A percentile compares a stretch with the other conserved stretches of the same genome.
These are phyloP conservation scores for Fraxinus dipetala DNA, from an alignment of 305 asterid genomes.

Conservation along the genomic window DNA sequence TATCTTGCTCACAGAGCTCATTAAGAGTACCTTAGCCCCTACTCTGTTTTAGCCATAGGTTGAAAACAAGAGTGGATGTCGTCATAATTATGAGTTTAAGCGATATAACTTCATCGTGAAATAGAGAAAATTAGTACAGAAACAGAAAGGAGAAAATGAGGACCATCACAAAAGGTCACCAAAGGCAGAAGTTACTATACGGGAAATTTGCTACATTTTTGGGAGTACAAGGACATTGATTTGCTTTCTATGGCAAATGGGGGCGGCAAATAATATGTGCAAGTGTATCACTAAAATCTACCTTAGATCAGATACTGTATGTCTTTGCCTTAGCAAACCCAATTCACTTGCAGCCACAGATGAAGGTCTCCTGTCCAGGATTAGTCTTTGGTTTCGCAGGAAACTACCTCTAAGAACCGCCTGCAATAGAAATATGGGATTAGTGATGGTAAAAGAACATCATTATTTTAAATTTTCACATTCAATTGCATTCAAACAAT, in stretches of 20 bases:
- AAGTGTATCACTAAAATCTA: background rate
- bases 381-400: slow-evolving; percentile 47
- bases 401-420: slow-evolving; percentile 83
- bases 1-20: background rate
- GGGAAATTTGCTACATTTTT: background rate
- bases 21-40: background rate
- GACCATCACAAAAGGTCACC: background rate
- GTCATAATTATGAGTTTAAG: background rate
- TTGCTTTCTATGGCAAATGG: background rate
- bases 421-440: slow-evolving; percentile 37
- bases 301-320: slow-evolving; percentile 74
- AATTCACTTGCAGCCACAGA: slow-evolving; percentile 65
- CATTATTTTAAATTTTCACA: background rate
- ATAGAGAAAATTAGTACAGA: background rate
- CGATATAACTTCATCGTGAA: background rate
- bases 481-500: background rate
- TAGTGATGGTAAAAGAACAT: slow-evolving; percentile 1
- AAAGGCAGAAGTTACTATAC: background rate
- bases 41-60: background rate
- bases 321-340: slow-evolving; percentile 69
- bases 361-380: slow-evolving; percentile 48
- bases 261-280: background rate
- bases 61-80: background rate
- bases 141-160: background rate
- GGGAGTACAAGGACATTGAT: background rate